phyloP scores from a whole-genome alignment of 106 monocot species.

The Alisma plantagoaquatica region DNA sequence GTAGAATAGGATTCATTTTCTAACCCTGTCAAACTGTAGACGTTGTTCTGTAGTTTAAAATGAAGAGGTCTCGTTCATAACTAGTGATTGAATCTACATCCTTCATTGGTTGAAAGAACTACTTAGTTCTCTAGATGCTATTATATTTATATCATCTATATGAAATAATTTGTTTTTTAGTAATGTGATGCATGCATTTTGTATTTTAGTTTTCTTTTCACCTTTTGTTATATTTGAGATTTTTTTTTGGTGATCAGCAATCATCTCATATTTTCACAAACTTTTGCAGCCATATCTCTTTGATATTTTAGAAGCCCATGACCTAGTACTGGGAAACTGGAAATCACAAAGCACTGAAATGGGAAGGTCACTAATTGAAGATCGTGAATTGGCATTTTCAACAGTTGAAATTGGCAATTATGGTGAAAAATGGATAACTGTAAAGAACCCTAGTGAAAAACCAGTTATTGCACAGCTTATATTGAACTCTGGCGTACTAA shows the following conservation, averaged over 20 bases:
- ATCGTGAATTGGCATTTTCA: slow-evolving; percentile 53
- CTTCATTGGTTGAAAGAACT: too few relatives aligned
- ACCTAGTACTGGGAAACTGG: slow-evolving; percentile 57
- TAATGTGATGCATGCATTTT: too few relatives aligned
- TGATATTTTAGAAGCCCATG: slow-evolving; percentile 33
- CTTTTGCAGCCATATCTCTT: slow-evolving; percentile 30
- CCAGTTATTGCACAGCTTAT: slow-evolving; percentile 61
- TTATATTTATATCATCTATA: neutral
- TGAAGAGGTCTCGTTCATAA: too few relatives aligned
- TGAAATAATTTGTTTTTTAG: too few relatives aligned
- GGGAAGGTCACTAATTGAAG: slow-evolving; percentile 51
- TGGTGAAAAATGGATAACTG: slow-evolving; percentile 49
- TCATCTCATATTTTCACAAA: neutral
- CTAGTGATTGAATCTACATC: too few relatives aligned
- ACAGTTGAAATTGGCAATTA: slow-evolving; percentile 44
- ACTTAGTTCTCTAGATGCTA: neutral
- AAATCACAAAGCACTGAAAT: slow-evolving; percentile 51
- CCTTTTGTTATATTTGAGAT: neutral
- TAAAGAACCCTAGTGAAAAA: slow-evolving; percentile 49
- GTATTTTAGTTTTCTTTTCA: too few relatives aligned
- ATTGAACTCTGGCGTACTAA: slow-evolving; percentile 47
- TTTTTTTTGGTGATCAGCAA: neutral
- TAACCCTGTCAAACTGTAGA: too few relatives aligned
- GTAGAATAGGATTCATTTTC: too few relatives aligned
- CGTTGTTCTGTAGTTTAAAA: too few relatives aligned